A percentile compares a stretch with the other conserved stretches of the same genome.
These are phyloP conservation scores for Plasmodium cynomolgi DNA, from an alignment of 169 alveolate genomes.

Conservation along the genomic window DNA sequence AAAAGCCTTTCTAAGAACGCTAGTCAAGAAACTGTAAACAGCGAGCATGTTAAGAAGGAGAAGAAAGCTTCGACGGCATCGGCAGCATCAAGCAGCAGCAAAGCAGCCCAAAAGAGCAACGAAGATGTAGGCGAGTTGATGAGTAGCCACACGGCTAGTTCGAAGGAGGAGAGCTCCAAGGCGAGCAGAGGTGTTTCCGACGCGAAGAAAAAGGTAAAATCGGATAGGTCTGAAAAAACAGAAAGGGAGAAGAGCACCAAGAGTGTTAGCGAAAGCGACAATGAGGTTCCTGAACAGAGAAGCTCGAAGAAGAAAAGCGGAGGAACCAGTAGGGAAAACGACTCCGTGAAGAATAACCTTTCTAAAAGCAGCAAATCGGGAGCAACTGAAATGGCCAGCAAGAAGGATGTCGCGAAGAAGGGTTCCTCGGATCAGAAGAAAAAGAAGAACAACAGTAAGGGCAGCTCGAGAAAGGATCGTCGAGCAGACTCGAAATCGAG, in stretches of 20 bases:
- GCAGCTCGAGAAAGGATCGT: not conserved
- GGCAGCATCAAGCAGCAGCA: not conserved
- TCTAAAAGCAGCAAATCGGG: not conserved
- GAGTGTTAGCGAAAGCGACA: not conserved
- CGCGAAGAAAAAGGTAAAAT: not conserved
- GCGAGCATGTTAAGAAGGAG: not conserved
- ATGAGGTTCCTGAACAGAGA: not conserved
- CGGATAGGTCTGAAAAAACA: not conserved
- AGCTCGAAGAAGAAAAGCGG: conserved; percentile 2
- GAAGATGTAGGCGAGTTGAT: not conserved
- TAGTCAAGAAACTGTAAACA: not conserved
- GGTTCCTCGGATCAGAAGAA: not conserved
- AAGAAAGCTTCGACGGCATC: not conserved
- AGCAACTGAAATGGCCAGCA: not conserved
- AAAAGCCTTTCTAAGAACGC: not conserved
- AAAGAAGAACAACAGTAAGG: not conserved
- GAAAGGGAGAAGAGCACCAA: not conserved
- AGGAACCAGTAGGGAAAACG: not conserved
- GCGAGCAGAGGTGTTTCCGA: not conserved
- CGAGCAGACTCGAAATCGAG: not conserved
- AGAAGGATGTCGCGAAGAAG: not conserved
- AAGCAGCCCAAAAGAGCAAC: not conserved
- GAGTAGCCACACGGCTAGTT: not conserved
- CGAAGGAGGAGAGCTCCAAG: conserved; percentile 9
- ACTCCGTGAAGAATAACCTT: not conserved